Evolutionary conservation across 2,329 filamentous ascomycete species (phyloP).

Genomic region (Microascus cirrosus): DNA sequence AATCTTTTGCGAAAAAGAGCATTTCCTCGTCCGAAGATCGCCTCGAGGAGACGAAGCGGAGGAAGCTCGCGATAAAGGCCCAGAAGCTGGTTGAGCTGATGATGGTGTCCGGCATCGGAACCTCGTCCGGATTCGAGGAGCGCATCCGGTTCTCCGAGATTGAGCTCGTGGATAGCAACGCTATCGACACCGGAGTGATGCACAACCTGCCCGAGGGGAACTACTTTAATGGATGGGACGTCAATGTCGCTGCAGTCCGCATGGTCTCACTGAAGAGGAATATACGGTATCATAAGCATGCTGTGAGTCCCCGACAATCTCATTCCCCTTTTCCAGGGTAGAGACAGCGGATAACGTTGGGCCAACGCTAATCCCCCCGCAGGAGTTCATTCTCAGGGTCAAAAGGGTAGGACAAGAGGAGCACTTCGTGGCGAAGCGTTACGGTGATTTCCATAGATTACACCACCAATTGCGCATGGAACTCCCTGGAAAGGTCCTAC

Average conservation of each 20-base stretch:
- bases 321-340: not conserved
- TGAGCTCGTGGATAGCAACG: slow-evolving; percentile 87
- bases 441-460: slow-evolving; percentile 75
- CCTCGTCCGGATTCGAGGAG: slow-evolving; percentile 94
- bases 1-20: slow-evolving; percentile 93
- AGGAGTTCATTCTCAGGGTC: slow-evolving; percentile 86
- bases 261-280: slow-evolving; percentile 74
- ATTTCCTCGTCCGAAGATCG: slow-evolving; percentile 96
- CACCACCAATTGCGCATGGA: slow-evolving; percentile 73
- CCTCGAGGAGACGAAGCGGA: slow-evolving; percentile 88
- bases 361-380: not conserved
- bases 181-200: slow-evolving; percentile 81
- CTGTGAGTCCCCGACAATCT: slow-evolving; percentile 40
- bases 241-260: slow-evolving; percentile 86
- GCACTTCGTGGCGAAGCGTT: slow-evolving; percentile 71
- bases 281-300: slow-evolving; percentile 82
- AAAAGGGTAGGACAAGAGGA: slow-evolving; percentile 67
- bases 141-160: slow-evolving; percentile 93
- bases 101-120: slow-evolving; percentile 97
- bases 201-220: slow-evolving; percentile 85
- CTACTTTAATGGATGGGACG: slow-evolving; percentile 90
- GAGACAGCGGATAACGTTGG: not conserved
- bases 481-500: slow-evolving; percentile 80
- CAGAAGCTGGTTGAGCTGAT: slow-evolving; percentile 96
- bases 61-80: slow-evolving; percentile 84